Conservation (phyloP, 2,329 filamentous ascomycete species). For the Colletotrichum siamense region DNA sequence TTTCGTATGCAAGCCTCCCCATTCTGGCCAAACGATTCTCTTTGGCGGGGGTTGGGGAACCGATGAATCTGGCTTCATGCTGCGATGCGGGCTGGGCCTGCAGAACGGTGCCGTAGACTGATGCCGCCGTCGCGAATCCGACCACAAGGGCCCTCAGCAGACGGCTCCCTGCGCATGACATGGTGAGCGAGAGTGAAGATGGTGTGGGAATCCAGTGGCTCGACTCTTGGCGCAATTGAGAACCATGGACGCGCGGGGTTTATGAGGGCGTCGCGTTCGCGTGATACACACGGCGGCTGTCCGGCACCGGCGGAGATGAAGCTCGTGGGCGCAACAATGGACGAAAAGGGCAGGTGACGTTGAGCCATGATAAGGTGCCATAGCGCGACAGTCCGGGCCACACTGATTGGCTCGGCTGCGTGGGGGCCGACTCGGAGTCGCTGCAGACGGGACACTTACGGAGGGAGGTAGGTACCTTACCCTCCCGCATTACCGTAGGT, state of each 20-base stretch:
- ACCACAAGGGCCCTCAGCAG: neutral
- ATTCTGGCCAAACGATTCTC: neutral
- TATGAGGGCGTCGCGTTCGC: neutral
- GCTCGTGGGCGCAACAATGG: neutral
- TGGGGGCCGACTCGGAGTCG: neutral
- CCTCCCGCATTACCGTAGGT: no score
- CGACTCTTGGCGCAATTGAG: neutral
- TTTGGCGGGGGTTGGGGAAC: neutral
- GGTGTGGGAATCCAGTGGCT: neutral
- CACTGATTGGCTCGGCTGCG: neutral
- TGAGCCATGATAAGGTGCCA: neutral
- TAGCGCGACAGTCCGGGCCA: neutral
- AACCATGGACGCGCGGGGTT: neutral
- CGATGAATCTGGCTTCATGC: neutral
- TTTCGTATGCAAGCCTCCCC: neutral
- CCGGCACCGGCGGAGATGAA: neutral
- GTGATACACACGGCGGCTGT: neutral
- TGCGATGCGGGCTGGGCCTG: neutral
- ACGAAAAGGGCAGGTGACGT: neutral
- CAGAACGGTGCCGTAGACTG: neutral
- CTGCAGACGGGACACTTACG: neutral
- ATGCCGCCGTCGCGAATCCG: neutral
- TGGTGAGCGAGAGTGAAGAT: neutral
- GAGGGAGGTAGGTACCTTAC: no score
- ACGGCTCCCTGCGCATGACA: neutral